Base-by-base conservation (phyloP, 2,329 filamentous ascomycete genomes). In the Pseudogymnoascus sp. region DNA sequence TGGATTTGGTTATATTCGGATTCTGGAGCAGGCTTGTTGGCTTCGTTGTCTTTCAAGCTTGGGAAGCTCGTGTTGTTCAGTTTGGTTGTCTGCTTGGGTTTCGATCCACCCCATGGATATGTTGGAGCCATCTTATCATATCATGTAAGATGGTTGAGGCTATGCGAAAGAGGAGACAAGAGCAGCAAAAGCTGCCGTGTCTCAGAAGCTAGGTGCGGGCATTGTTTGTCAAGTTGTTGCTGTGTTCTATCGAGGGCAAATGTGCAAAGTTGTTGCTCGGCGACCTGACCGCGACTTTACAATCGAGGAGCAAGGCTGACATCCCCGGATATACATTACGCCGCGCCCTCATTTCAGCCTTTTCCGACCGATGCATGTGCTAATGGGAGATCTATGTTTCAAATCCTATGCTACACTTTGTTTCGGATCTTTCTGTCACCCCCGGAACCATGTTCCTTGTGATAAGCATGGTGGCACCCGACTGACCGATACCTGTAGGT, bases 1-100 rank as follows among this genome's bases (percentile, higher is more conserved):
- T 97, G 95, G 36, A 90, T 86, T 76, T 96, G 89, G 67, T 87
- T 85, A 77, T 97, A 96, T 72, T 92, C 79, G 14, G 82, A 82
- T 68, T 78, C 83, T 60, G 76, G 72, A 46, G 73, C 72, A 59
- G 76, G 69, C 64, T 78, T 74, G 65, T 60, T 65, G 40, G 31
- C 59, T 40, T 37, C 76, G 64, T 74, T 71, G 67, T 77, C 74
- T 68, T 77, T 77, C 67, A 83, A 78, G 66, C 79, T 82, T 64
- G 82, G 80, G 68, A 82, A 82, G 70, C 75, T 82, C 71, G 80
- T 74, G 70, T 81, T 75, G 74, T 79, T 68, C 69, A 67, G 64
- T 66, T 64, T 66, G 62, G 63, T 34, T 66, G 71, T 72, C 68
- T 71, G 73, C 49, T 42, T 36, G 60, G 59, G 21, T 38, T 40